A percentile compares a stretch with the other conserved stretches of the same genome.
These are phyloP conservation scores for Periconia macrospinosa DNA, from an alignment of 2,329 filamentous ascomycete species.

Conservation along the genomic window DNA sequence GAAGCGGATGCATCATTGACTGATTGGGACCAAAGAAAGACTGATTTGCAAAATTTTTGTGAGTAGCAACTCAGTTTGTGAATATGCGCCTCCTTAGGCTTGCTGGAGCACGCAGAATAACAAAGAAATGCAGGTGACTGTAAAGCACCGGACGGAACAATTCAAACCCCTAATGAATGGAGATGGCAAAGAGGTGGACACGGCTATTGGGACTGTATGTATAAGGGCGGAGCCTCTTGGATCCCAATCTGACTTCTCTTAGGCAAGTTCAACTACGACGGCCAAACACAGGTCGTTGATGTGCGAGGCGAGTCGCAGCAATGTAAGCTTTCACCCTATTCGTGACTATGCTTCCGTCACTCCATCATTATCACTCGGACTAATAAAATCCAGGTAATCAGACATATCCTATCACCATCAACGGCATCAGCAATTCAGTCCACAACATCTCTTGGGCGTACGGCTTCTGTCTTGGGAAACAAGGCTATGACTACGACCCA, in stretches of 20 bases:
- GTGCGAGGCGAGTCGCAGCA: not conserved
- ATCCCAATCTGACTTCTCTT: not conserved
- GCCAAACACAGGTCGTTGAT: not conserved
- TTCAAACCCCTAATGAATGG: constrained; percentile 1
- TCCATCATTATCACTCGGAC: constrained; percentile 11
- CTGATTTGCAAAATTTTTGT: not conserved
- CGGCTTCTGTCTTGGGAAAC: constrained; percentile 21
- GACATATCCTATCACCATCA: constrained; percentile 13
- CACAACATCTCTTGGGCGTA: not conserved
- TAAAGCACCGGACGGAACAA: constrained; percentile 20
- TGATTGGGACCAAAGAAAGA: not conserved
- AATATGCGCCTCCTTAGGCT: not conserved
- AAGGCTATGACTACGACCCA: constrained; percentile 12
- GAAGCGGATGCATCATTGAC: not conserved
- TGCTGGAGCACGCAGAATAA: not conserved
- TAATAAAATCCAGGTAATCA: constrained; percentile 10
- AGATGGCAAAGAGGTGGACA: not conserved
- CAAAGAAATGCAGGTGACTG: constrained; percentile 20
- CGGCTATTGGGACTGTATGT: not conserved
- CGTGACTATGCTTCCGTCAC: not conserved
- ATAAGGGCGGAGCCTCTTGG: not conserved
- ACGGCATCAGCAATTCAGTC: constrained; percentile 3
- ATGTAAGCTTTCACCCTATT: not conserved
- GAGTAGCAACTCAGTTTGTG: not conserved
- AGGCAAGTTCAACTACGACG: not conserved